Evolutionary conservation across 148 eudicot species (phyloP).

Genomic region (Rhododendron williamsianum): DNA sequence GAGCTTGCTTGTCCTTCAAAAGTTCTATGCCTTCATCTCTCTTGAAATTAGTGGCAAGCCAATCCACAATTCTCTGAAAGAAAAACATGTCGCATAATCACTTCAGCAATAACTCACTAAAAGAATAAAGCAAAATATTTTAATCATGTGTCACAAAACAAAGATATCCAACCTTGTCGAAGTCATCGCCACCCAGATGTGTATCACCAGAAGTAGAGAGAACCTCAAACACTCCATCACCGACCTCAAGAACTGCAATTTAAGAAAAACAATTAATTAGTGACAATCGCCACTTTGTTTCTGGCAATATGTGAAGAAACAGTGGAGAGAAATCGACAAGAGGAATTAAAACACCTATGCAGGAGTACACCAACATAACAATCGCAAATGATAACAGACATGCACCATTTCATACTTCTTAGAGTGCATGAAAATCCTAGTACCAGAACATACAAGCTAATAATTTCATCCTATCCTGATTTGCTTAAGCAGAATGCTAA

Average conservation of each 20-base stretch:
- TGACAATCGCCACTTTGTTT: too few relatives aligned
- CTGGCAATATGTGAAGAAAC: not conserved
- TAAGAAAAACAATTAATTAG: not conserved
- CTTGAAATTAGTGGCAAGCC: constrained; percentile 83
- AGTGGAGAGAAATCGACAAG: not conserved
- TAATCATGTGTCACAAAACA: not conserved
- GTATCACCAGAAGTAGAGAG: constrained; percentile 97
- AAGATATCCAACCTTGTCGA: constrained; percentile 67
- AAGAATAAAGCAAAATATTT: not conserved
- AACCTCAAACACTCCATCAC: constrained; percentile 99
- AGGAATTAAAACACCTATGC: not conserved
- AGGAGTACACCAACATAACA: not conserved
- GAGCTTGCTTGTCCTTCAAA: constrained; percentile 95
- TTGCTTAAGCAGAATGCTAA: not conserved
- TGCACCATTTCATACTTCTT: not conserved
- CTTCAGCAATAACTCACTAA: not conserved
- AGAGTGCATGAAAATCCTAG: not conserved
- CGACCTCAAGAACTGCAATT: constrained; percentile 85
- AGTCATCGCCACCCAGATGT: constrained; percentile 98
- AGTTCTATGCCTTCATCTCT: constrained; percentile 90
- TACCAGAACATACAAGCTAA: not conserved
- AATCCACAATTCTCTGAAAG: constrained; percentile 86
- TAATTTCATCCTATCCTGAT: not conserved
- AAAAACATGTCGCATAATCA: not conserved
- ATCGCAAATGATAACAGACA: not conserved